Percentiles rank a stretch among this genome's conserved stretches.
Evolutionary conservation across 331 rosid species (phyloP).

Genomic region (Saraca asoca): DNA sequence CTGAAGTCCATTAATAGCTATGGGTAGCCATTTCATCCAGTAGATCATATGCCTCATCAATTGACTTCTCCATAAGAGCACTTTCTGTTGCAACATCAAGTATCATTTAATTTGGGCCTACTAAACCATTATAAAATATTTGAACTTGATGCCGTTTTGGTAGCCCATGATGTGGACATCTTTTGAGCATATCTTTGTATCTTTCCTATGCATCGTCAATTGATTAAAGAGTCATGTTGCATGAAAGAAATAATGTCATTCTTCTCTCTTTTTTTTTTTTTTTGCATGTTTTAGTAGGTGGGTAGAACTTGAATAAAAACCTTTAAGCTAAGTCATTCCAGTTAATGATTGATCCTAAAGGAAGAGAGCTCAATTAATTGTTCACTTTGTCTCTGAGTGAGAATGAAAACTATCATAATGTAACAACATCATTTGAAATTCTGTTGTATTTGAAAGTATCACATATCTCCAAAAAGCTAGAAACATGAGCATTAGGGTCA

Average conservation of each 20-base stretch:
- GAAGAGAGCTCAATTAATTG: too few species aligned
- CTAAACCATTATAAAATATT: neutral
- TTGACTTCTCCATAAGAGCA: neutral
- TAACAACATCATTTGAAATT: too few species aligned
- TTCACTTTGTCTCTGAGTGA: too few species aligned
- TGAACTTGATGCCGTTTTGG: neutral
- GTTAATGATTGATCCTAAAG: too few species aligned
- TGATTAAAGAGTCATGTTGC: neutral
- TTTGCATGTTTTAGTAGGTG: neutral
- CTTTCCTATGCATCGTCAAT: conserved; percentile 16
- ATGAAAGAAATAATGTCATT: neutral
- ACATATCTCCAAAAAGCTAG: too few species aligned
- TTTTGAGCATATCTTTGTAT: neutral
- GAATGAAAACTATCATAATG: too few species aligned
- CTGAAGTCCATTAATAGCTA: neutral
- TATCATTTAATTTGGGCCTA: neutral
- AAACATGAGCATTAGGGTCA: too few species aligned
- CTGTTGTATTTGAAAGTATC: too few species aligned
- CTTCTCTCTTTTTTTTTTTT: too few species aligned
- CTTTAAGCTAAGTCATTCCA: too few species aligned
- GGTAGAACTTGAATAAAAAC: neutral
- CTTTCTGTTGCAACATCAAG: neutral
- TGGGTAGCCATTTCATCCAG: neutral
- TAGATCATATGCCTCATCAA: neutral
- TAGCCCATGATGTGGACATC: neutral